These are phyloP conservation scores for Xylariaceae sp. DNA, from an alignment of 2,329 filamentous ascomycete genomes.

Conservation along the genomic window DNA sequence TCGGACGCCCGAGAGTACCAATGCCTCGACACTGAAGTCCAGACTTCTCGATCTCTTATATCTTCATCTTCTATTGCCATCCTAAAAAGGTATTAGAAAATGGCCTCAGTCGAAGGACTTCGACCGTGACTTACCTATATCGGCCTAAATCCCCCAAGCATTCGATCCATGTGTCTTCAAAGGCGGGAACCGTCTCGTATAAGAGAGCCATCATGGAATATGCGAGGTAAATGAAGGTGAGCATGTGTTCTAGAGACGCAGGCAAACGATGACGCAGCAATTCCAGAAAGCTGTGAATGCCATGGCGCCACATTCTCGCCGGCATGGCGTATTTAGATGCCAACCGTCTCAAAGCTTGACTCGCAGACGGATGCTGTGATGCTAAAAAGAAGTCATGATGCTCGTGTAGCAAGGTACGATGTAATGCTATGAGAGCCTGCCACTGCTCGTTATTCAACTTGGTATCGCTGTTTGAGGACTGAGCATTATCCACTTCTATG, in stretches of 20 bases:
- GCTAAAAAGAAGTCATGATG: slow-evolving; percentile 86
- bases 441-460: slow-evolving; percentile 68
- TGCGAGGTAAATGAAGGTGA: slow-evolving; percentile 82
- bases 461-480: slow-evolving; percentile 42
- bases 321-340: slow-evolving; percentile 88
- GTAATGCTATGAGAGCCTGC: slow-evolving; percentile 78
- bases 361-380: slow-evolving; percentile 79
- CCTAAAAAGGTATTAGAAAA: slow-evolving; percentile 33
- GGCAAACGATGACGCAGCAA: slow-evolving; percentile 73
- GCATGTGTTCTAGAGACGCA: slow-evolving; percentile 79
- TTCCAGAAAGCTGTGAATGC: slow-evolving; percentile 83
- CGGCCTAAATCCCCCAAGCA: slow-evolving; percentile 83
- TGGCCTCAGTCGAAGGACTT: slow-evolving; percentile 5
- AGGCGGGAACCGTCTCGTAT: slow-evolving; percentile 79
- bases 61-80: slow-evolving; percentile 92
- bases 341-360: slow-evolving; percentile 61
- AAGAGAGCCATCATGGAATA: slow-evolving; percentile 89
- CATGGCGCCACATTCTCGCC: slow-evolving; percentile 89
- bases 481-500: slow-evolving; percentile 73
- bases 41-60: slow-evolving; percentile 70
- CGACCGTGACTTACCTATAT: slow-evolving; percentile 47
- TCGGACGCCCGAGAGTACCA: slow-evolving; percentile 88
- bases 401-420: slow-evolving; percentile 77
- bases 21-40: slow-evolving; percentile 74
- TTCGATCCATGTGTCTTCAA: slow-evolving; percentile 90